phyloP scores from a whole-genome alignment of 2,329 filamentous ascomycete species.

The Didymella pinodella region DNA sequence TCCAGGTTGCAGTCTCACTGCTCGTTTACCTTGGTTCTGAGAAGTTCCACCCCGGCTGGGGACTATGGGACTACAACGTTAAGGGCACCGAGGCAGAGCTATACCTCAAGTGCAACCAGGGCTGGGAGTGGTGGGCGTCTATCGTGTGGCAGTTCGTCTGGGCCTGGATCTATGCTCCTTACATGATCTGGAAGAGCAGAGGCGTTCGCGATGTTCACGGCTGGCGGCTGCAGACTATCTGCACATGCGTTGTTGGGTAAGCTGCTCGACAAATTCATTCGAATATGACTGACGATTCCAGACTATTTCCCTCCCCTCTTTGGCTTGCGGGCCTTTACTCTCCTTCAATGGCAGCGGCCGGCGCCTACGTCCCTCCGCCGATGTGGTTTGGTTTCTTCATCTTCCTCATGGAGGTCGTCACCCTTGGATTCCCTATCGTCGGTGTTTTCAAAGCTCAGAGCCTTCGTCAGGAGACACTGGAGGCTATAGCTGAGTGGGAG shows the following conservation, averaged over 20 bases:
- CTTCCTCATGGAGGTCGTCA: conserved; percentile 43
- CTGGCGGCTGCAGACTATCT: conserved; percentile 46
- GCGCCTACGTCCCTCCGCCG: conserved; percentile 37
- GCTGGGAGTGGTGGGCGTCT: conserved; percentile 50
- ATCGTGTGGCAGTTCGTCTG: conserved; percentile 50
- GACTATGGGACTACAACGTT: conserved; percentile 42
- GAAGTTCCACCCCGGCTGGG: conserved; percentile 46
- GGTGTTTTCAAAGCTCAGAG: conserved; percentile 40
- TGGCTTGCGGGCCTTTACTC: conserved; percentile 47
- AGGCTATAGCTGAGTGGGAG: conserved; percentile 46
- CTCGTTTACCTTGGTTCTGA: conserved; percentile 44
- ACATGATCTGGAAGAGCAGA: conserved; percentile 46
- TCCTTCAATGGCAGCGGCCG: conserved; percentile 39
- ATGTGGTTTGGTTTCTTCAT: conserved; percentile 46
- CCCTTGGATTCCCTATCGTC: conserved; percentile 42
- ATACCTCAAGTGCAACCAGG: conserved; percentile 38
- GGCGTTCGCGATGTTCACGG: conserved; percentile 45
- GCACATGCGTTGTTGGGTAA: conserved; percentile 46
- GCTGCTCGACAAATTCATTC: background rate
- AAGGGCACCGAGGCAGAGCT: conserved; percentile 36
- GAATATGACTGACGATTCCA: conserved; percentile 9
- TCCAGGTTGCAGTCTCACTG: conserved; percentile 41
- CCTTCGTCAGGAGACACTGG: conserved; percentile 43
- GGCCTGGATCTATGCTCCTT: conserved; percentile 49
- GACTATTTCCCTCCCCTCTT: conserved; percentile 45